Evolutionary conservation across 441 rosid species (phyloP).

Genomic region (Gossypium davidsonii): DNA sequence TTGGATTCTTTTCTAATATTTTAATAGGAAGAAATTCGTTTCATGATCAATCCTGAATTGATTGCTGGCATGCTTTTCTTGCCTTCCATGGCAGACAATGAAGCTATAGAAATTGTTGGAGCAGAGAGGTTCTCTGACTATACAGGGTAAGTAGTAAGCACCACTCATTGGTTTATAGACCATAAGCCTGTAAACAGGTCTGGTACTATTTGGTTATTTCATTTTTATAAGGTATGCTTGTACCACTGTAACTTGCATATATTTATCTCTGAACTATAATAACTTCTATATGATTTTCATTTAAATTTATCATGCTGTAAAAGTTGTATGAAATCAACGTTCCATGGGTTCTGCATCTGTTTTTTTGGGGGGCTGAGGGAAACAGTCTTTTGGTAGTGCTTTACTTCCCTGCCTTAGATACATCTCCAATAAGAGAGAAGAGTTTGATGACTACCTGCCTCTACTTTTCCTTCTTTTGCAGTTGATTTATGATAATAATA

Average conservation of each 20-base stretch:
- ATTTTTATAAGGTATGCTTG: conserved; percentile 2
- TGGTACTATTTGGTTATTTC: background rate
- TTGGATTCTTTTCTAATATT: background rate
- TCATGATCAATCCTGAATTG: conserved; percentile 92
- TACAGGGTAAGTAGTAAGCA: conserved; percentile 75
- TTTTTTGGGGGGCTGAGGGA: background rate
- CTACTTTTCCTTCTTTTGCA: conserved; percentile 4
- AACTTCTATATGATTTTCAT: background rate
- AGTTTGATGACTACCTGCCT: conserved; percentile 11
- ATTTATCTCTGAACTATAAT: background rate
- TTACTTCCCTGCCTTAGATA: background rate
- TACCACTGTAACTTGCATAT: background rate
- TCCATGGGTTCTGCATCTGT: background rate
- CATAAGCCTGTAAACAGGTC: background rate
- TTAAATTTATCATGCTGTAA: background rate
- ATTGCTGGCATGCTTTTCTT: conserved; percentile 88
- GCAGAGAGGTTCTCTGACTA: conserved; percentile 77
- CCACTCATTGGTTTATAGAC: background rate
- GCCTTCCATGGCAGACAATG: conserved; percentile 83
- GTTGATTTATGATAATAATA: conserved; percentile 20
- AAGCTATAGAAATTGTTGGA: conserved; percentile 82
- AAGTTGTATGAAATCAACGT: background rate
- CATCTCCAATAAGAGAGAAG: background rate
- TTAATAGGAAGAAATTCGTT: conserved; percentile 87
- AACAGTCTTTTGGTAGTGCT: background rate